A percentile compares a stretch with the other conserved stretches of the same genome.
Conservation (phyloP, 2,329 filamentous ascomycete species). For the Pseudocercospora crystallina region DNA sequence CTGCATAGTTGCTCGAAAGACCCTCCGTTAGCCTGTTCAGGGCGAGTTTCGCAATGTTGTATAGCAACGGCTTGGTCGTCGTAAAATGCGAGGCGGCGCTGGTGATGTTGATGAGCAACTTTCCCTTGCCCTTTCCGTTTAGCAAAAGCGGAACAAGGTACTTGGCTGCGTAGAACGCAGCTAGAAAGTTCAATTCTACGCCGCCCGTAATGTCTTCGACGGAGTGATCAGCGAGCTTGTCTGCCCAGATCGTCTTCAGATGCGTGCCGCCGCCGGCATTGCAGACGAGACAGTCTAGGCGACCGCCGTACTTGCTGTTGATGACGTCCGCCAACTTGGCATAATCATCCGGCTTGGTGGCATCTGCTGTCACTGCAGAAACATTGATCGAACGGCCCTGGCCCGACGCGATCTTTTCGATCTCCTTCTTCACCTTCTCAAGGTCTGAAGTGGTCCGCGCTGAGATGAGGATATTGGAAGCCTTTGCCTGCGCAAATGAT, state of each 20-base stretch:
- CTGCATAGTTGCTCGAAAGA: slow-evolving; percentile 1
- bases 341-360: not conserved
- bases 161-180: not conserved
- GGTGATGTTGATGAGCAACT: slow-evolving; percentile 13
- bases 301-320: slow-evolving; percentile 2
- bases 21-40: not conserved
- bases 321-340: slow-evolving; percentile 4
- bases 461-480: slow-evolving; percentile 8
- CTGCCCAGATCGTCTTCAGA: not conserved
- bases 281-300: slow-evolving; percentile 12
- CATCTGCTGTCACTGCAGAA: not conserved
- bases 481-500: slow-evolving; percentile 13
- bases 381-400: not conserved
- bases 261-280: slow-evolving; percentile 7
- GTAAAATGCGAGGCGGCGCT: slow-evolving; percentile 11
- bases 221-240: not conserved
- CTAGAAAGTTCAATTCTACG: not conserved
- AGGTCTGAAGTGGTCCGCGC: slow-evolving; percentile 5
- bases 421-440: not conserved
- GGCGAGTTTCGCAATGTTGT: not conserved
- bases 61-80: not conserved
- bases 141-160: not conserved
- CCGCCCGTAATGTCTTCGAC: not conserved
- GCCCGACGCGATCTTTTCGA: not conserved
- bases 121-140: not conserved